These are phyloP conservation scores for Aspergillus costaricaensis DNA, from an alignment of 2,329 filamentous ascomycete species.

Conservation along the genomic window DNA sequence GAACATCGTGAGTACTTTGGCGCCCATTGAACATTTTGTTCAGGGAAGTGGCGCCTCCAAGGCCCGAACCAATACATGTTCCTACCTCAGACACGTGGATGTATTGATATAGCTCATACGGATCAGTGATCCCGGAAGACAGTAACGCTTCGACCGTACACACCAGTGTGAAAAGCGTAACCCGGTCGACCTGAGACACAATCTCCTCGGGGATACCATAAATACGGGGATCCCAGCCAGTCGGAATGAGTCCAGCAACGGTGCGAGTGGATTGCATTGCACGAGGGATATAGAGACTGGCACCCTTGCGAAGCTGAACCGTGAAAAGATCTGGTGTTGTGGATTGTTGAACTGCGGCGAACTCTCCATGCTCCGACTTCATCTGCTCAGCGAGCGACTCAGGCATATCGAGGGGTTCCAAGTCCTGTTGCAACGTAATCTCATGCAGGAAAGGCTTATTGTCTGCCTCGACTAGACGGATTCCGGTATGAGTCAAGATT, in stretches of 20 bases:
- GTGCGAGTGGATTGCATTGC: not conserved
- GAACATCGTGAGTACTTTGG: slow-evolving; percentile 87
- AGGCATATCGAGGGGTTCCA: slow-evolving; percentile 69
- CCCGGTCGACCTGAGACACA: slow-evolving; percentile 89
- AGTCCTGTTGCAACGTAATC: slow-evolving; percentile 89
- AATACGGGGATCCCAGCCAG: slow-evolving; percentile 89
- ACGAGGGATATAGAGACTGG: slow-evolving; percentile 62
- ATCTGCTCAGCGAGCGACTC: not conserved
- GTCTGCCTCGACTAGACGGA: slow-evolving; percentile 92
- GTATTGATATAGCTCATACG: slow-evolving; percentile 99
- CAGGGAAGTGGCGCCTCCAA: slow-evolving; percentile 84
- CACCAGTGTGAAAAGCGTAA: slow-evolving; percentile 90
- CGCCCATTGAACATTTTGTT: slow-evolving; percentile 95
- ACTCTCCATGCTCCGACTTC: not conserved
- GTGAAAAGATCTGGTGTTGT: slow-evolving; percentile 45
- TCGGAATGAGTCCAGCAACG: slow-evolving; percentile 90
- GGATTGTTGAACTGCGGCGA: not conserved
- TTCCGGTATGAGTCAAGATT: slow-evolving; percentile 89
- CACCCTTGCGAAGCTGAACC: slow-evolving; percentile 88
- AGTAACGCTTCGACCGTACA: slow-evolving; percentile 86
- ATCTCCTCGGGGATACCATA: slow-evolving; percentile 96
- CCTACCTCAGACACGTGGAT: slow-evolving; percentile 94
- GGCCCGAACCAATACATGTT: slow-evolving; percentile 94
- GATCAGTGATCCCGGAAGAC: slow-evolving; percentile 88
- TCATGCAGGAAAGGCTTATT: slow-evolving; percentile 95